A percentile compares a stretch with the other conserved stretches of the same genome.
phyloP scores from a whole-genome alignment of 257 asterid species.

The Capsicum pubescens region DNA sequence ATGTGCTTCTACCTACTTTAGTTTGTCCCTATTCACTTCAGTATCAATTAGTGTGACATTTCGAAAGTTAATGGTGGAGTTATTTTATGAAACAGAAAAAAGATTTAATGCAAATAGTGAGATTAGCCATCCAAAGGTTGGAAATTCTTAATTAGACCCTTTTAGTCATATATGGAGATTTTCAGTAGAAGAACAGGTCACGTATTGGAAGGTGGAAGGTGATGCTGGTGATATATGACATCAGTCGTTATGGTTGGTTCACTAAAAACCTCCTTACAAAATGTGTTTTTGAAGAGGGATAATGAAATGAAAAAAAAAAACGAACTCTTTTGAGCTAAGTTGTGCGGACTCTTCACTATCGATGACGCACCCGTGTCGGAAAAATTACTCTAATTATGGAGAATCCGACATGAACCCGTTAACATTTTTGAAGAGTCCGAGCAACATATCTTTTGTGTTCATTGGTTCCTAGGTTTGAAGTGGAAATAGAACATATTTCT shows the following conservation, averaged over 20 bases:
- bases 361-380: no score
- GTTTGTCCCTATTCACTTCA: background rate
- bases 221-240: constrained; percentile 11
- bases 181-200: constrained; percentile 8
- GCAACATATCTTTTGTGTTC: background rate
- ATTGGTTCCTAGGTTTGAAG: constrained; percentile 13
- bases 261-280: background rate
- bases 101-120: background rate
- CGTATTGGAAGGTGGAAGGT: background rate
- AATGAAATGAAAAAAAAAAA: background rate
- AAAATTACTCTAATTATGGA: no score
- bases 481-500: background rate
- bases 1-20: background rate
- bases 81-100: background rate
- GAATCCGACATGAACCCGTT: no score
- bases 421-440: no score
- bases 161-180: constrained; percentile 1
- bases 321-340: no score
- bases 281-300: background rate
- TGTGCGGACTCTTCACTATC: no score
- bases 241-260: constrained; percentile 2
- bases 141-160: constrained; percentile 2
- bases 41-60: background rate
- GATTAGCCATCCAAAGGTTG: background rate
- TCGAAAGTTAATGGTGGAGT: background rate